phyloP scores from a whole-genome alignment of 2,329 filamentous ascomycete species.

The Sclerotinia spermophila region DNA sequence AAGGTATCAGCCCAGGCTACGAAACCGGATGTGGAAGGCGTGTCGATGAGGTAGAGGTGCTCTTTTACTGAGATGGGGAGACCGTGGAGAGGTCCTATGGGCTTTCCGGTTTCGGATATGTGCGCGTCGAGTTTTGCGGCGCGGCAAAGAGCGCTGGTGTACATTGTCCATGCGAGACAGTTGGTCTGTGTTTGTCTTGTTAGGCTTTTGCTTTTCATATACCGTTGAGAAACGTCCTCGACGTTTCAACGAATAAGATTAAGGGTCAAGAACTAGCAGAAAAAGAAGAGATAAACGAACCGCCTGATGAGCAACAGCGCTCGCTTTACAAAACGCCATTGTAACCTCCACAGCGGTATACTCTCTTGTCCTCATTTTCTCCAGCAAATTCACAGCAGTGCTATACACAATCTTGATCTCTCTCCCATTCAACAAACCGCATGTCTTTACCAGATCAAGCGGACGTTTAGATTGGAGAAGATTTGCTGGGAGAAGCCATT shows the following conservation, averaged over 20 bases:
- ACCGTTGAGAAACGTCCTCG: background rate
- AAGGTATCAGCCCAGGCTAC: slow-evolving; percentile 41
- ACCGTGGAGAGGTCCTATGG: slow-evolving; percentile 59
- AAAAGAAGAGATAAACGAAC: slow-evolving; percentile 35
- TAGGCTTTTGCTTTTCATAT: slow-evolving; percentile 25
- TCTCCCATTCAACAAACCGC: background rate
- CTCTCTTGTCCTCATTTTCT: slow-evolving; percentile 38
- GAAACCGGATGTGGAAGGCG: slow-evolving; percentile 39
- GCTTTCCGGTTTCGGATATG: slow-evolving; percentile 38
- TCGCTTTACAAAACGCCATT: slow-evolving; percentile 51
- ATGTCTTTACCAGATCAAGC: background rate
- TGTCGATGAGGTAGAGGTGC: slow-evolving; percentile 44
- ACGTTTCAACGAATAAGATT: background rate
- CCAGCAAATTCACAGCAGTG: slow-evolving; percentile 29
- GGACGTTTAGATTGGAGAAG: background rate
- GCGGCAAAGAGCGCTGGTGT: slow-evolving; percentile 43
- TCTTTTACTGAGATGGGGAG: slow-evolving; percentile 57
- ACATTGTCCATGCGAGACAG: slow-evolving; percentile 47
- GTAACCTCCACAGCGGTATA: slow-evolving; percentile 47
- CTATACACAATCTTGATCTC: slow-evolving; percentile 31
- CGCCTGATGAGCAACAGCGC: slow-evolving; percentile 52
- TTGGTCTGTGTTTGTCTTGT: slow-evolving; percentile 33
- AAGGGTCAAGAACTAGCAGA: no score
- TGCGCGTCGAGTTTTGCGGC: slow-evolving; percentile 47
- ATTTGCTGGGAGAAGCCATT: background rate